A percentile compares a stretch with the other conserved stretches of the same genome.
phyloP scores from a whole-genome alignment of 306 rosid species.

The Prunus davidiana region DNA sequence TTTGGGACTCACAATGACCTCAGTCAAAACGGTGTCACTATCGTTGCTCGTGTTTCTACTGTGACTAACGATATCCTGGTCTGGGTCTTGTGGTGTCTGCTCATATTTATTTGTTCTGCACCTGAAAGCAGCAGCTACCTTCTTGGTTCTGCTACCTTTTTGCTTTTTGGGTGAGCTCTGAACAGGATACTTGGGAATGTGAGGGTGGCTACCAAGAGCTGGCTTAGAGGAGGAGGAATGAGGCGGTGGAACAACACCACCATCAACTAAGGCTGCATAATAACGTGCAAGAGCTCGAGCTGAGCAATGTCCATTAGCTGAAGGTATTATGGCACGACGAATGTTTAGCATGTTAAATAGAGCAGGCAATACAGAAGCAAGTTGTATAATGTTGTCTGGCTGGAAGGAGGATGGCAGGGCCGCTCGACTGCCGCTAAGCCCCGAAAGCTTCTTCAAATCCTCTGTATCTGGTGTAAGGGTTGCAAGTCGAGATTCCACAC shows the following conservation, averaged over 20 bases:
- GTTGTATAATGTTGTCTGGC: constrained; percentile 48
- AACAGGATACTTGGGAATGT: constrained; percentile 66
- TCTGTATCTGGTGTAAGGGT: constrained; percentile 60
- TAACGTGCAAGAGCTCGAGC: constrained; percentile 97
- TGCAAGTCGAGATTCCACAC: constrained; percentile 97
- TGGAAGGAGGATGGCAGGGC: constrained; percentile 79
- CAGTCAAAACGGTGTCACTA: not conserved
- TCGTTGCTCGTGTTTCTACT: constrained; percentile 21
- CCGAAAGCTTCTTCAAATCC: constrained; percentile 53
- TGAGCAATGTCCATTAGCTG: constrained; percentile 91
- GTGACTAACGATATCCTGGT: not conserved
- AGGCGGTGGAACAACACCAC: constrained; percentile 76
- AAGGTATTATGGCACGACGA: constrained; percentile 91
- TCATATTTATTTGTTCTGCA: constrained; percentile 13
- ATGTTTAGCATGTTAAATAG: constrained; percentile 64
- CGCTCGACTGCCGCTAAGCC: constrained; percentile 33
- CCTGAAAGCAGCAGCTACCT: constrained; percentile 20
- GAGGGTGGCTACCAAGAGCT: constrained; percentile 85
- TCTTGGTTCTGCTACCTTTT: constrained; percentile 34
- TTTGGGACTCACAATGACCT: constrained; percentile 6
- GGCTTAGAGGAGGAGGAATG: constrained; percentile 73
- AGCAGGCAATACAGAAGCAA: constrained; percentile 44
- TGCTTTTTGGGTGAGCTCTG: constrained; percentile 33
- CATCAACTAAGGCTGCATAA: constrained; percentile 83
- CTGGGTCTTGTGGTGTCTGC: constrained; percentile 20